Evolutionary conservation across 164 flowering plant genomes (phyloP), one percentile per base, ranked within the genome.

Genomic region (Magnolia sinica): DNA sequence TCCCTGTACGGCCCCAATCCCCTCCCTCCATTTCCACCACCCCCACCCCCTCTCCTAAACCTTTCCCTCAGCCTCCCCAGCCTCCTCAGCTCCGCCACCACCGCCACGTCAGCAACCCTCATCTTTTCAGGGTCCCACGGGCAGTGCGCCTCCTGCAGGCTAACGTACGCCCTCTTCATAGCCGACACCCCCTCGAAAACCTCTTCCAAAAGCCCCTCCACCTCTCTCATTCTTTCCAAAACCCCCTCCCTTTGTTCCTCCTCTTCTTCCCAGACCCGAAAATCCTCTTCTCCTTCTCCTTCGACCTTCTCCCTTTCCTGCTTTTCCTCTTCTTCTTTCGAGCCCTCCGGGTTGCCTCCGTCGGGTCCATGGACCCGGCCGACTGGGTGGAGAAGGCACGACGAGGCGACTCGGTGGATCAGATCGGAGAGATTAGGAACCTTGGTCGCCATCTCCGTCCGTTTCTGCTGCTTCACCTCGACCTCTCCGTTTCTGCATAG

Each of bases 61-160:
- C 92, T 87, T 89, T 95, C 98, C 73, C 87, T 84, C 80, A 96
- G 74, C 27, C 86, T 84, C 52, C 85, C 95, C 19, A 96, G 76
- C 79, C 84, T 83, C 82, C 88, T 76, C 68, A 96, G 79, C 91
- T 93, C 96, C 68, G 88, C 89, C 79, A 96, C 92, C 74, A 95
- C 91, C 58, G 86, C 93, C 82, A 79, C 88, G 83, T 95, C 98
- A 31, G 98, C 97, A n/a, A 75, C 83, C 79, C 96, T 82, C 90
- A 95, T 89, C 81, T 84, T 85, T 80, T 89, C 94, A 59, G 89
- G 90, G 80, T 96, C 97, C 98, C 98, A 96, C 1, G 99, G 97
- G 77, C 83, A 84, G 75, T 93, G 97, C 73, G 99, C 93, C 67
- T 87, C 95, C 81, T 96, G 99, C 18, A 93, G 75, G 24, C 79